Evolutionary conservation across 73 alveolate genomes (phyloP).

Genomic region (Paramecium sonneborni): DNA sequence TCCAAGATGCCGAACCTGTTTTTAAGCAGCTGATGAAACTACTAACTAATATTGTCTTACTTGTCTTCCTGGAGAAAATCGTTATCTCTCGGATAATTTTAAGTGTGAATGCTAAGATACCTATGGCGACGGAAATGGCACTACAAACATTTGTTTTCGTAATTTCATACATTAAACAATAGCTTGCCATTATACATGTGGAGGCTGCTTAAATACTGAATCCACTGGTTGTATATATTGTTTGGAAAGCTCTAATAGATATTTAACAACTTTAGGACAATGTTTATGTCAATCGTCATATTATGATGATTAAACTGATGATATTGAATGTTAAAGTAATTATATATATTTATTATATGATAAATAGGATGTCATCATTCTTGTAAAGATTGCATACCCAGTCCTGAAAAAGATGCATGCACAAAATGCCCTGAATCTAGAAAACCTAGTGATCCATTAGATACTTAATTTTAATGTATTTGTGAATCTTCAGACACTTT

Average conservation of each 20-base stretch:
- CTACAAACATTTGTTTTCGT: neutral
- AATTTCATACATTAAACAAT: neutral
- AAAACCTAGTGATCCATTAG: neutral
- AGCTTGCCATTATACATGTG: neutral
- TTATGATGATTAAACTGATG: neutral
- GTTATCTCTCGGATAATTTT: neutral
- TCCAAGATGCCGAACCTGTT: neutral
- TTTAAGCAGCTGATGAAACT: neutral
- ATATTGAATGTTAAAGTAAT: neutral
- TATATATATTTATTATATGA: neutral
- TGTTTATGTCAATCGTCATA: neutral
- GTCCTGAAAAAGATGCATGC: neutral
- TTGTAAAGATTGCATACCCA: neutral
- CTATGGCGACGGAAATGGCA: neutral
- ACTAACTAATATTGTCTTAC: neutral
- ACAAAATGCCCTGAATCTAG: neutral
- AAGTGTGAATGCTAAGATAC: neutral
- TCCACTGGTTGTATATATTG: neutral
- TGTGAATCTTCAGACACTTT: neutral
- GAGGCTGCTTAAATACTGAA: neutral
- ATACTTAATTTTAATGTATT: neutral
- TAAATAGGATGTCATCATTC: neutral
- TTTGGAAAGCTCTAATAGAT: neutral
- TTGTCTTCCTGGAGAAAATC: neutral
- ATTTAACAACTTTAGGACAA: neutral